Evolutionary conservation across 179 eudicot genomes (phyloP), one percentile per base, ranked within the genome.

Genomic region (Carnegiea gigantea): DNA sequence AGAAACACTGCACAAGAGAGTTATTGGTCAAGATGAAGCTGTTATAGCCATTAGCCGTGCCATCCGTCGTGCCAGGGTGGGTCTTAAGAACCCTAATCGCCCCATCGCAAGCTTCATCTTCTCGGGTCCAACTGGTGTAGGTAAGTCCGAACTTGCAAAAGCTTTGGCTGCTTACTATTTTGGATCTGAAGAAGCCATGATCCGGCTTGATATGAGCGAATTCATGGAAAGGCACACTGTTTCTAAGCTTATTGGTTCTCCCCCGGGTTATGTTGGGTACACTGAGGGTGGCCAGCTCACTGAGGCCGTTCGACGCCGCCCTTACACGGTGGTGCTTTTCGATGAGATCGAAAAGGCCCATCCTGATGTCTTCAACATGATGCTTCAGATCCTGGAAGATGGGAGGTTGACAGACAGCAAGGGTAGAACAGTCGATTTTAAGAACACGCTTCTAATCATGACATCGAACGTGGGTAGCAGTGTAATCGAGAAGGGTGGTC

Each of bases 331-430:
- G 0, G 91, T 96, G 1, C 90, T 96, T 1, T 96, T 96, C 18
- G 99, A 96, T 71, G 99, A 96, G 80, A 96, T 96, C 40, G 99
- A 96, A 82, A 96, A 96, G 88, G 99, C 99, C 30, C 99, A 96
- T 43, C 93, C 96, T 0, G 99, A 96, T 44, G 96, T 96, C 73
- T 94, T 96, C 87, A 96, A 96, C 80, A 86, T 94, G 88, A 92
- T 96, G 98, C 96, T 96, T 82, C 99, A 96, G 83, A 91, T 96
- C 83, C 91, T 94, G 0, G 99, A 96, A 68, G 99, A 96, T 43
- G 99, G 99, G 24, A 85, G 99, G 87, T 73, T 96, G 84, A 96
- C 98, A 0, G 98, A 96, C 81, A 92, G 97, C 87, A 96, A 96
- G 59, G 99, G 99, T 0, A 88, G 98, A 77, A 90, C 97, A 0